Evolutionary conservation across 1,284 basidiomycete genomes (phyloP).

Genomic region (Sporisorium scitamineum): DNA sequence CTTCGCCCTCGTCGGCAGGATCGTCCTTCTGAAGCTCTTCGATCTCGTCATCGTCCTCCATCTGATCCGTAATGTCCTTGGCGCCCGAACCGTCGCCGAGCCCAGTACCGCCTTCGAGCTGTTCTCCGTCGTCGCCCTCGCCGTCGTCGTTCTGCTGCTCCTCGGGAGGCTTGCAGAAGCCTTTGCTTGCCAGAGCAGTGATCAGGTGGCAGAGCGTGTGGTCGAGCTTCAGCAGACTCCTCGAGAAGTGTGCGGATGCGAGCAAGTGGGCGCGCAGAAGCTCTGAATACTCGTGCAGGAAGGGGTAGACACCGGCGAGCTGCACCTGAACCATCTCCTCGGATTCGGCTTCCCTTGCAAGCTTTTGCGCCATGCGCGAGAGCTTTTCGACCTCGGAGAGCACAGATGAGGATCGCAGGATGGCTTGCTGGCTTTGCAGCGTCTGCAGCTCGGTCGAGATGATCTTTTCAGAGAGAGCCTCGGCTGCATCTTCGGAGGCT

Average conservation of each 20-base stretch:
- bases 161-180: constrained; percentile 76
- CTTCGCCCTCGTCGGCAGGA: constrained; percentile 76
- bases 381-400: constrained; percentile 34
- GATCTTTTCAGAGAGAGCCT: constrained; percentile 47
- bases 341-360: constrained; percentile 11
- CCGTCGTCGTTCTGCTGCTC: constrained; percentile 52
- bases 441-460: constrained; percentile 30
- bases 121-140: constrained; percentile 56
- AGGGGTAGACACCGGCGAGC: constrained; percentile 53
- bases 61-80: constrained; percentile 72
- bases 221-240: constrained; percentile 84
- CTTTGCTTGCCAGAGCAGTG: constrained; percentile 81
- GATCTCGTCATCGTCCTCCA: constrained; percentile 85
- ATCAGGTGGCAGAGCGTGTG: constrained; percentile 82
- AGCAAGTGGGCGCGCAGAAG: constrained; percentile 71
- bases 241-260: constrained; percentile 75
- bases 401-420: constrained; percentile 42
- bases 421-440: constrained; percentile 30
- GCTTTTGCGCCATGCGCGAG: constrained; percentile 21
- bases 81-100: constrained; percentile 67
- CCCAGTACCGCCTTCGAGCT: constrained; percentile 66
- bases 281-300: constrained; percentile 55
- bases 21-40: constrained; percentile 82
- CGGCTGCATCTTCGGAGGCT: constrained; percentile 1
- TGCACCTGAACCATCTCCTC: constrained; percentile 30